Evolutionary conservation across 1,284 basidiomycete species (phyloP).

Genomic region (Tausonia pullulans): DNA sequence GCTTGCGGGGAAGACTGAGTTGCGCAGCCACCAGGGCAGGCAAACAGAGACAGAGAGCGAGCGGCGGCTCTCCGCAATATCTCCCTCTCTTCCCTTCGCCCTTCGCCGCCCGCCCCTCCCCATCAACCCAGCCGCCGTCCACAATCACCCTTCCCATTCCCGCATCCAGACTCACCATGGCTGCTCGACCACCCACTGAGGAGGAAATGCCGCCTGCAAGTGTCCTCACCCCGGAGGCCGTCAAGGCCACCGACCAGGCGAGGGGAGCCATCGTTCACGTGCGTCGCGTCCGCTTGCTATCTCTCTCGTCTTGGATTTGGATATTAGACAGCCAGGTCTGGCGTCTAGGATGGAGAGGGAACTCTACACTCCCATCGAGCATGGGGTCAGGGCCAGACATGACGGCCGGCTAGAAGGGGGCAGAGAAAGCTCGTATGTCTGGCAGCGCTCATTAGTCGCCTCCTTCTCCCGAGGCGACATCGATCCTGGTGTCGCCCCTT

Average conservation of each 20-base stretch:
- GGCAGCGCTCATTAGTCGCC: not conserved
- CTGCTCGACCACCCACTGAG: not conserved
- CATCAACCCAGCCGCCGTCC: no score
- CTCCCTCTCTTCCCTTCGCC: no score
- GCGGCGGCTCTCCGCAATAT: no score
- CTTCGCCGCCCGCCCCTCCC: no score
- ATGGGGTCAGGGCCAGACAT: no score
- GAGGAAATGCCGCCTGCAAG: not conserved
- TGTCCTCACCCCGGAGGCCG: not conserved
- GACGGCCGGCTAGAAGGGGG: not conserved
- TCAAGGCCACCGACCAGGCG: conserved; percentile 3
- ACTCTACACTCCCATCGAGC: no score
- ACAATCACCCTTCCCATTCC: no score
- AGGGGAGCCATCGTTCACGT: conserved; percentile 18
- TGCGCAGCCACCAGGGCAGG: no score
- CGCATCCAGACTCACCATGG: not conserved
- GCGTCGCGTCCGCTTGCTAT: not conserved
- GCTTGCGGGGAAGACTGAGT: no score
- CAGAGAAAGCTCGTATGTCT: not conserved
- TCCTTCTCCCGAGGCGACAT: not conserved
- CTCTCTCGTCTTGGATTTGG: not conserved
- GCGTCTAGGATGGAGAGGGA: no score
- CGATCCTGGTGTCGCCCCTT: no score
- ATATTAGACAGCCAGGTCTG: not conserved
- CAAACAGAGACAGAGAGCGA: no score